Evolutionary conservation across 768 basidiomycete genomes (phyloP).

Genomic region (Boletus vinaceobasis): DNA sequence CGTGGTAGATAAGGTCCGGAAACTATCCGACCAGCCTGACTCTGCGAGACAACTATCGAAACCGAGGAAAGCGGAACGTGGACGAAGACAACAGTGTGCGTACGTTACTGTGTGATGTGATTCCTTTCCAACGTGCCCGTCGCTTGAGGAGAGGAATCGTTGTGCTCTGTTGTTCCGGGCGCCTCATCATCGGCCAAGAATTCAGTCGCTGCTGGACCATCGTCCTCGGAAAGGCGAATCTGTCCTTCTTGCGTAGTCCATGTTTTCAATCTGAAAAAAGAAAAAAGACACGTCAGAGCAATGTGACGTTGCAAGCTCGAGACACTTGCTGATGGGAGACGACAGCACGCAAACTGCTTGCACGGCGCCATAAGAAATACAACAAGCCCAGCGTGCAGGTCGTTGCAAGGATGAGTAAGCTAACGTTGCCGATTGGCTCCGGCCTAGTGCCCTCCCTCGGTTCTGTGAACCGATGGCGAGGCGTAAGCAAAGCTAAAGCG

Average conservation of each 20-base stretch:
- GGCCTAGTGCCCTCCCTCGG: slow-evolving; percentile 59
- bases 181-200: slow-evolving; percentile 58
- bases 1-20: background rate
- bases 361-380: slow-evolving; percentile 63
- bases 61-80: background rate
- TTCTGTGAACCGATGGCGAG: slow-evolving; percentile 35
- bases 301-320: background rate
- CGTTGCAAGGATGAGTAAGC: slow-evolving; percentile 53
- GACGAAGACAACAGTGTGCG: background rate
- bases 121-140: slow-evolving; percentile 4
- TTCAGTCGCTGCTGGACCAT: slow-evolving; percentile 65
- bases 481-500: background rate
- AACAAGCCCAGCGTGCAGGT: slow-evolving; percentile 54
- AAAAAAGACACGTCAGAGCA: background rate
- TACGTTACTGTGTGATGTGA: slow-evolving; percentile 2
- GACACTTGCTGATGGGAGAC: slow-evolving; percentile 59
- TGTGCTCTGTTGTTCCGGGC: slow-evolving; percentile 36
- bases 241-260: slow-evolving; percentile 51
- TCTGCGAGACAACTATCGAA: background rate
- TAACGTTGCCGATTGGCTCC: slow-evolving; percentile 58
- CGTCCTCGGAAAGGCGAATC: slow-evolving; percentile 68
- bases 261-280: slow-evolving; percentile 48
- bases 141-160: slow-evolving; percentile 21
- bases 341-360: slow-evolving; percentile 50
- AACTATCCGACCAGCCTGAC: background rate